A percentile compares a stretch with the other conserved stretches of the same genome.
Evolutionary conservation across 768 basidiomycete species (phyloP).

Genomic region (Boletales sp.): DNA sequence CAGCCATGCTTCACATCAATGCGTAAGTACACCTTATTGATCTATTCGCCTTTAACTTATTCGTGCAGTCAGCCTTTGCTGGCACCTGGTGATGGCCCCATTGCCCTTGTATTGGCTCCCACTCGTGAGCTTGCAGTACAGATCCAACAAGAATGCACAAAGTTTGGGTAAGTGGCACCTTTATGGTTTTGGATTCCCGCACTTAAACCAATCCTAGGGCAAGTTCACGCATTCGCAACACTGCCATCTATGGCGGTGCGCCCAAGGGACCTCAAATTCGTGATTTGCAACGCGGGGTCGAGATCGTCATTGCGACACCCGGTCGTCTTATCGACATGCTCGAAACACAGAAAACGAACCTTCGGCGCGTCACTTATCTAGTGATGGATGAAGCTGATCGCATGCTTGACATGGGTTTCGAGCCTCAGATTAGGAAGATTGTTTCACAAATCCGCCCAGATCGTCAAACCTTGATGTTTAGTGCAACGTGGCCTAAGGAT

Average conservation of each 20-base stretch:
- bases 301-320: constrained; percentile 99
- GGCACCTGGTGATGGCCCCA: constrained; percentile 92
- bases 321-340: constrained; percentile 99
- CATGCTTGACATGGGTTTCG: constrained; percentile 99
- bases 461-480: constrained; percentile 98
- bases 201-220: constrained; percentile 40
- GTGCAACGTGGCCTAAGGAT: constrained; percentile 99
- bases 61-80: constrained; percentile 80
- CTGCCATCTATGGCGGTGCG: constrained; percentile 97
- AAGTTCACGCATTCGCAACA: constrained; percentile 96
- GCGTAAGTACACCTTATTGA: constrained; percentile 54
- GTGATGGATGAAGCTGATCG: constrained; percentile 99
- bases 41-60: neutral
- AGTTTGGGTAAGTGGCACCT: constrained; percentile 74
- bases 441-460: constrained; percentile 97
- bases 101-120: constrained; percentile 93
- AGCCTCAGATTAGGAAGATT: constrained; percentile 98
- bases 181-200: neutral
- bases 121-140: constrained; percentile 99
- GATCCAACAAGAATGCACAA: constrained; percentile 97
- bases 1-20: constrained; percentile 99
- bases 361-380: constrained; percentile 93
- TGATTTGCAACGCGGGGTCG: constrained; percentile 94
- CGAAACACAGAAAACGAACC: constrained; percentile 93
- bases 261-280: constrained; percentile 99